A percentile compares a stretch with the other conserved stretches of the same genome.
phyloP scores from a whole-genome alignment of 345 rosid species.

The Bretschneidera sinensis region DNA sequence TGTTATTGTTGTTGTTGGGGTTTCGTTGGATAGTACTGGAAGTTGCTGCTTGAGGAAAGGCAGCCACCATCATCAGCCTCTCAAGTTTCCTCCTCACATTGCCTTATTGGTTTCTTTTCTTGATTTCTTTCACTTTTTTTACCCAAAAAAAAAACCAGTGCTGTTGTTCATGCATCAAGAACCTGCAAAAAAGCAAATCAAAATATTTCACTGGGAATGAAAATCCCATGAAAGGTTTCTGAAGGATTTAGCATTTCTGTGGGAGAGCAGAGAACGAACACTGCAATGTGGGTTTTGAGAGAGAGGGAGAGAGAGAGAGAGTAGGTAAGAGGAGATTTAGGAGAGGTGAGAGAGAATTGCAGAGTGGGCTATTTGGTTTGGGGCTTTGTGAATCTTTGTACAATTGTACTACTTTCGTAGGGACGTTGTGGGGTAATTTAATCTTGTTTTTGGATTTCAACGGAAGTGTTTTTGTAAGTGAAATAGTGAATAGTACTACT shows the following conservation, averaged over 20 bases:
- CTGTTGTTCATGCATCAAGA: conserved; percentile 7
- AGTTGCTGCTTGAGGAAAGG: conserved; percentile 40
- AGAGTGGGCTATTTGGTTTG: conserved; percentile 25
- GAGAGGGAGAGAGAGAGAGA: conserved; percentile 3
- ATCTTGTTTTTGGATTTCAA: not conserved
- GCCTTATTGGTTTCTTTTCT: conserved; percentile 23
- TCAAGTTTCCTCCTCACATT: conserved; percentile 41
- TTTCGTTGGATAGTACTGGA: conserved; percentile 22
- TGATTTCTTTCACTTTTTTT: conserved; percentile 1
- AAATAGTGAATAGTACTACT: too few species aligned
- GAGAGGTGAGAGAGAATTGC: conserved; percentile 20
- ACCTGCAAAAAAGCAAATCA: conserved; percentile 8
- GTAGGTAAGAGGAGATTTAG: conserved; percentile 28
- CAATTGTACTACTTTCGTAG: too few species aligned
- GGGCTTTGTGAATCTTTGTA: conserved; percentile 31
- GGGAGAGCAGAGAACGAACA: conserved; percentile 13
- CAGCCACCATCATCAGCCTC: conserved; percentile 64
- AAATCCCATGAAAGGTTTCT: conserved; percentile 4
- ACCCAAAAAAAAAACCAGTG: not conserved
- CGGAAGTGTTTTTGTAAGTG: not conserved
- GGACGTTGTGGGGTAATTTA: conserved; percentile 23
- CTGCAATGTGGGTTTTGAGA: conserved; percentile 11
- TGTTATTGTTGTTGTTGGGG: conserved; percentile 28
- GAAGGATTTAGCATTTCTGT: conserved; percentile 23
- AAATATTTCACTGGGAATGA: conserved; percentile 17